These are phyloP conservation scores for Ophiostoma ips DNA, from an alignment of 2,329 filamentous ascomycete genomes.

Conservation along the genomic window DNA sequence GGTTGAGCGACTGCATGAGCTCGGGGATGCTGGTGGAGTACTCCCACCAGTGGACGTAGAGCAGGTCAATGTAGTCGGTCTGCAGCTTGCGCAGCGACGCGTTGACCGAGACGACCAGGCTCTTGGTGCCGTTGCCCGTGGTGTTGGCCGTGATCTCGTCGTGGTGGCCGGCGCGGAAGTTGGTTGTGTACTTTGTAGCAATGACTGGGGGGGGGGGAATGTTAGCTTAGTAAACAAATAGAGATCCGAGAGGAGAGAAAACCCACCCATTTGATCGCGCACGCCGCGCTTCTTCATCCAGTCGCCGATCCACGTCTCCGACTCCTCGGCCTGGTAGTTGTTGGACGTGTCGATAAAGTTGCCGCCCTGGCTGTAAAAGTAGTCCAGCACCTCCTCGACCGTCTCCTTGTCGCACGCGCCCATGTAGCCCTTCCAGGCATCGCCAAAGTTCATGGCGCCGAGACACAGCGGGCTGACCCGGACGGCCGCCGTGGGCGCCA, in stretches of 20 bases:
- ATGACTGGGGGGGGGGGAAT: constrained; percentile 42
- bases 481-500: constrained; percentile 50
- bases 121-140: constrained; percentile 49
- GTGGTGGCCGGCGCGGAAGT: constrained; percentile 29
- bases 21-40: constrained; percentile 40
- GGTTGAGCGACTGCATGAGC: constrained; percentile 44
- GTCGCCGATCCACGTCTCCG: constrained; percentile 53
- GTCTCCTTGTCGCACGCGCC: constrained; percentile 50
- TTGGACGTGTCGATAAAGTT: constrained; percentile 64
- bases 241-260: not conserved
- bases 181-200: constrained; percentile 55
- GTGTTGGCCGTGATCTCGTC: constrained; percentile 36
- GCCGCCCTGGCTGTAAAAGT: constrained; percentile 45
- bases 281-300: constrained; percentile 54
- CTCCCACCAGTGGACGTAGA: constrained; percentile 44
- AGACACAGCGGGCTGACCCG: constrained; percentile 54
- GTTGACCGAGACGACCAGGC: constrained; percentile 39
- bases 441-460: constrained; percentile 51
- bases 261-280: constrained; percentile 46
- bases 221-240: too few relatives aligned
- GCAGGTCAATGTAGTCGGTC: constrained; percentile 55
- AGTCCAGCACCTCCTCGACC: constrained; percentile 51
- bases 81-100: constrained; percentile 46
- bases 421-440: constrained; percentile 42
- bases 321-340: constrained; percentile 49